Percentiles rank a stretch among this genome's conserved stretches.
Evolutionary conservation across 305 asterid genomes (phyloP).

Genomic region (Fraxinus xanthoxyloides): DNA sequence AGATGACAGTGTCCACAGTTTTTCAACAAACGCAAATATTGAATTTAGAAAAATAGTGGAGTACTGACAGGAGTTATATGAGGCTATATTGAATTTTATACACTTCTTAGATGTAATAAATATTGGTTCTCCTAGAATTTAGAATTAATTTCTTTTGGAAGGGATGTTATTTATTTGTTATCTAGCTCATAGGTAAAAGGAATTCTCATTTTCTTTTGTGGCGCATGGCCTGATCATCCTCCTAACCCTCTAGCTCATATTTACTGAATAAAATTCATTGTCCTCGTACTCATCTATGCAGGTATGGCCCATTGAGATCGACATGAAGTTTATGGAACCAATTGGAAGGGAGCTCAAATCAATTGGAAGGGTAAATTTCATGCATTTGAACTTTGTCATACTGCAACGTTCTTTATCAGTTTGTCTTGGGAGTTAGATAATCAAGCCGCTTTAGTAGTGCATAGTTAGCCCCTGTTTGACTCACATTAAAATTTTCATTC

Average conservation of each 20-base stretch:
- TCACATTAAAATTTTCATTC: no score
- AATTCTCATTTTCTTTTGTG: background rate
- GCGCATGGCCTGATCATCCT: background rate
- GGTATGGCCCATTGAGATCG: conserved; percentile 96
- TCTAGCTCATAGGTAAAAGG: background rate
- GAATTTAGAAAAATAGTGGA: background rate
- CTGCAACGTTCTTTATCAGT: background rate
- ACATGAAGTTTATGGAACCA: conserved; percentile 89
- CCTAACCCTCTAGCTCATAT: background rate
- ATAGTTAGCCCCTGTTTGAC: background rate
- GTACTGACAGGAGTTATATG: background rate
- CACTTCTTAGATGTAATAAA: background rate
- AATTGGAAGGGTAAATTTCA: conserved; percentile 63
- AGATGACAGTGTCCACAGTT: background rate
- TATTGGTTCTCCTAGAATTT: background rate
- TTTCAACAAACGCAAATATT: background rate
- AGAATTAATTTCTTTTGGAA: background rate
- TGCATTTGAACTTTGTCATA: background rate
- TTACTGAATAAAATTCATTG: background rate
- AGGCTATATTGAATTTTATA: background rate
- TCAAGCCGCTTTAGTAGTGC: background rate
- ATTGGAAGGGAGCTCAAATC: conserved; percentile 79
- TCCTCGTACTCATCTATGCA: conserved; percentile 19
- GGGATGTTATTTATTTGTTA: background rate
- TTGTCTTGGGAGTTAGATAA: background rate